Evolutionary conservation across 495 filamentous ascomycete species (phyloP), one percentile per base, ranked within the genome.

Genomic region (Penicillium nucicola): DNA sequence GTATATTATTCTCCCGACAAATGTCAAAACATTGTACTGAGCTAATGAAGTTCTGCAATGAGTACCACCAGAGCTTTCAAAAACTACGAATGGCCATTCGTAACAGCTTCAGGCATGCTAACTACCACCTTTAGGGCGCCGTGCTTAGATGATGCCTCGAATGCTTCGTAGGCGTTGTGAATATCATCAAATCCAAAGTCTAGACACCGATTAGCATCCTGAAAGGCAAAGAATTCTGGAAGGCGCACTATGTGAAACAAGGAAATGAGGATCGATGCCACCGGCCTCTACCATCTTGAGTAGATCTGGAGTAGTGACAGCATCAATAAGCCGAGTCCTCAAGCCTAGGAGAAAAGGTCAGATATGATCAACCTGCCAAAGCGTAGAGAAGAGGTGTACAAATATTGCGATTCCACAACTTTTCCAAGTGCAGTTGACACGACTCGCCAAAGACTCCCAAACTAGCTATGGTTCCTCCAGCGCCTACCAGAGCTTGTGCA

Each of bases 401-500:
- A 22, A 77, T 70, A 50, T 77, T 78, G 42, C 68, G 65, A 41
- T 63, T 49, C 65, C 71, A 69, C 31, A 77, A 49, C 25, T 63
- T 62, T 15, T 72, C 61, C 30, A 72, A 45, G 30, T 71, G 57
- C 15, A 79, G 53, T 46, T 72, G 60, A 0, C 65, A 68, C 40
- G 63, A 67, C 25, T 53, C 33, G 19, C 70, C 70, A 63, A 77
- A 70, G 9, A 81, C 77, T 13, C 77, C 77, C 18, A 80, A 64
- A 62, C 75, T 81, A 8, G 77, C 76, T 42, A 81, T 69, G 1
- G 64, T 55, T 5, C 77, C 77, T 12, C 76, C 75, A 1, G 69
- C 61, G 17, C 70, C 74, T 22, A 81, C 65, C 14, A 81, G 48
- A n/a, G 61, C 51, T 56, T 78, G 76, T 35, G 62, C 64, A 44